phyloP scores from a whole-genome alignment of 2,329 filamentous ascomycete genomes.

The Colletotrichum musicola region DNA sequence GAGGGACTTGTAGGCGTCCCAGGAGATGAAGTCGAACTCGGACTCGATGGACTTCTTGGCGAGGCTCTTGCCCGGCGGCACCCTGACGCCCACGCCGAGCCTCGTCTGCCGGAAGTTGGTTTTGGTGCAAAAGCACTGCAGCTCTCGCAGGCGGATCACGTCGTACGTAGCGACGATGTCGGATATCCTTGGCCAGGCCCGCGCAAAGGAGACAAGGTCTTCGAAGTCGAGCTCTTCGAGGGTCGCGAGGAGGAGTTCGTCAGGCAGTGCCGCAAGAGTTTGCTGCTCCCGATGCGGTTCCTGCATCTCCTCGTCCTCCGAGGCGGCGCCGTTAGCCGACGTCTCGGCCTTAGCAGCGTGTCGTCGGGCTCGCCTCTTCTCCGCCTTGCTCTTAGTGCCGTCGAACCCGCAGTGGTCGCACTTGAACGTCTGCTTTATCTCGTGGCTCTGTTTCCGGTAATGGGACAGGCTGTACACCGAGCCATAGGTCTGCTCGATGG shows the following conservation, averaged over 20 bases:
- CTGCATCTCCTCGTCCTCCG: constrained; percentile 28
- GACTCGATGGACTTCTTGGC: constrained; percentile 52
- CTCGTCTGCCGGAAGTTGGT: constrained; percentile 51
- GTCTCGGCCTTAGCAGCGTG: constrained; percentile 9
- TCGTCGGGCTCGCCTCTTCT: constrained; percentile 22
- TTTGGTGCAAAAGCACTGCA: constrained; percentile 62
- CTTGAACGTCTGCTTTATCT: constrained; percentile 29
- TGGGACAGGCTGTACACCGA: constrained; percentile 38
- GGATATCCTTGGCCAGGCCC: constrained; percentile 52
- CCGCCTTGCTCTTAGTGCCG: constrained; percentile 7
- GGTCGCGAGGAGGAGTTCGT: constrained; percentile 55
- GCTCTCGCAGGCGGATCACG: constrained; percentile 55
- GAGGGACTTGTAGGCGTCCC: constrained; percentile 53
- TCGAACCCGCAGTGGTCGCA: constrained; percentile 46
- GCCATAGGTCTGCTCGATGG: constrained; percentile 53
- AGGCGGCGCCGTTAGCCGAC: constrained; percentile 40
- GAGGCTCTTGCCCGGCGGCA: constrained; percentile 28
- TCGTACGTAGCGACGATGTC: constrained; percentile 50
- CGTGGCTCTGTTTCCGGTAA: constrained; percentile 41
- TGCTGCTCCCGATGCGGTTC: not conserved
- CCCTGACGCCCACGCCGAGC: constrained; percentile 58
- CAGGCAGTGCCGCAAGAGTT: constrained; percentile 46
- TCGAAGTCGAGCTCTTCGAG: constrained; percentile 50
- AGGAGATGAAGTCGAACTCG: constrained; percentile 63
- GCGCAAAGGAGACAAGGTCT: constrained; percentile 52